phyloP scores from a whole-genome alignment of 176 grass and related monocot species.

The Calamus simplicifolius region DNA sequence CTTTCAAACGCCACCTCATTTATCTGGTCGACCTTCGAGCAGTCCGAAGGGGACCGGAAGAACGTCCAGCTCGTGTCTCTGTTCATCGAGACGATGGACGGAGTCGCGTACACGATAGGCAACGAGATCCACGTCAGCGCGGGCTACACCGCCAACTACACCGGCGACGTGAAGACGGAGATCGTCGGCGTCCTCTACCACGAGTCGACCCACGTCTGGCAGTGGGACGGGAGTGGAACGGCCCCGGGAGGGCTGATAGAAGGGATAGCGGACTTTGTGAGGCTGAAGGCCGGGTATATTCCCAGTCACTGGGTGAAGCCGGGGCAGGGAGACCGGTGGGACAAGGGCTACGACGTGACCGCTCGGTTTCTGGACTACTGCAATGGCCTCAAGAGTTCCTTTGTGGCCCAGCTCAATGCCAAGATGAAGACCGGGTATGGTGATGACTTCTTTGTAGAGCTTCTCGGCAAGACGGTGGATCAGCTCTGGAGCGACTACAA shows the following conservation, averaged over 20 bases:
- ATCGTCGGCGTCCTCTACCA: slow-evolving; percentile 60
- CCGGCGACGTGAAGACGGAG: slow-evolving; percentile 38
- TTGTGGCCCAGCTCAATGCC: slow-evolving; percentile 53
- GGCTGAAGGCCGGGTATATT: slow-evolving; percentile 37
- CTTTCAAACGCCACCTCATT: slow-evolving; percentile 42
- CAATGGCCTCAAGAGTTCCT: slow-evolving; percentile 35
- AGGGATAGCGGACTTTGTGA: slow-evolving; percentile 71
- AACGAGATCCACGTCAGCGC: slow-evolving; percentile 55
- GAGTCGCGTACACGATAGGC: slow-evolving; percentile 27
- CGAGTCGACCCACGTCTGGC: slow-evolving; percentile 59
- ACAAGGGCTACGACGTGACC: slow-evolving; percentile 51
- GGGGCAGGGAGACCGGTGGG: slow-evolving; percentile 41
- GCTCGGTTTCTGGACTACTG: slow-evolving; percentile 71
- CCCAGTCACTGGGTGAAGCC: slow-evolving; percentile 38
- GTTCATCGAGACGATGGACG: slow-evolving; percentile 28
- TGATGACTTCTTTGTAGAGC: slow-evolving; percentile 39
- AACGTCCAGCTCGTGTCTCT: slow-evolving; percentile 29
- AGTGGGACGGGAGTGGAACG: slow-evolving; percentile 27
- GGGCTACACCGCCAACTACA: slow-evolving; percentile 40
- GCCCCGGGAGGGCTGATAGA: slow-evolving; percentile 30
- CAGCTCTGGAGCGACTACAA: slow-evolving; percentile 66
- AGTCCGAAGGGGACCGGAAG: slow-evolving; percentile 17
- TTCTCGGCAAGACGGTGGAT: slow-evolving; percentile 35
- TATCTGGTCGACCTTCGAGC: slow-evolving; percentile 36
- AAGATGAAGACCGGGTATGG: slow-evolving; percentile 51